A percentile compares a stretch with the other conserved stretches of the same genome.
Evolutionary conservation across 352 stramenopile genomes (phyloP).

Genomic region (Pelagophyceae sp.): DNA sequence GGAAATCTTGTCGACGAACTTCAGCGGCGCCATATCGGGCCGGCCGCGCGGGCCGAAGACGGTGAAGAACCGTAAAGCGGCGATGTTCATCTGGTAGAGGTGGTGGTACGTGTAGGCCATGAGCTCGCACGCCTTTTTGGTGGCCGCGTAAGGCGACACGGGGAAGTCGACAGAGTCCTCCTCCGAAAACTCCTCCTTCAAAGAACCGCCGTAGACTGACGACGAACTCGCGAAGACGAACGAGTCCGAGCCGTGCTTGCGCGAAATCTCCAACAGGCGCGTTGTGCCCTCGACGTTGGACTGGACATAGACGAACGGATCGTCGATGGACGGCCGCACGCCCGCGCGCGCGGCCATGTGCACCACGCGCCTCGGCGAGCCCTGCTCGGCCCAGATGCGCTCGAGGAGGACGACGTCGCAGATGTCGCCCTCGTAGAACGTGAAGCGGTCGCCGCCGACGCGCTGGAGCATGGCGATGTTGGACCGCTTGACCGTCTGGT

Average conservation of each 20-base stretch:
- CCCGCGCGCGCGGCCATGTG: constrained; percentile 91
- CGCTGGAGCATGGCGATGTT: constrained; percentile 75
- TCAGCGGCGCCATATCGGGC: constrained; percentile 96
- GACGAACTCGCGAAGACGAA: constrained; percentile 91
- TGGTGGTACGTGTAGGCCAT: constrained; percentile 94
- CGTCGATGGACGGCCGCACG: constrained; percentile 90
- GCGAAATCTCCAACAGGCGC: constrained; percentile 77
- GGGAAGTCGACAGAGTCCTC: constrained; percentile 80
- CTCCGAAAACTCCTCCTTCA: constrained; percentile 75
- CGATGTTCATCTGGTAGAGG: constrained; percentile 84
- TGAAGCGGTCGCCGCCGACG: constrained; percentile 40
- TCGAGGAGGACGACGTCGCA: constrained; percentile 81
- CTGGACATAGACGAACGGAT: constrained; percentile 95
- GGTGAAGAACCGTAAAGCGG: constrained; percentile 95
- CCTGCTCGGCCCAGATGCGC: constrained; percentile 71
- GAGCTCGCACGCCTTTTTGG: constrained; percentile 93
- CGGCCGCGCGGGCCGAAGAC: constrained; percentile 90
- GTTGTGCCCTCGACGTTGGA: constrained; percentile 89
- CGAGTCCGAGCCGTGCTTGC: constrained; percentile 72
- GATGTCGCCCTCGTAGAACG: constrained; percentile 78
- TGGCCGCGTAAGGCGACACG: constrained; percentile 91
- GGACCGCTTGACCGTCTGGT: constrained; percentile 85
- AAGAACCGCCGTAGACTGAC: constrained; percentile 86
- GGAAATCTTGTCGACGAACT: constrained; percentile 91
- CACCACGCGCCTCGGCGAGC: constrained; percentile 66